A percentile compares a stretch with the other conserved stretches of the same genome.
Evolutionary conservation across 2,329 filamentous ascomycete genomes (phyloP).

Genomic region (Ploettnerulaceae sp.): DNA sequence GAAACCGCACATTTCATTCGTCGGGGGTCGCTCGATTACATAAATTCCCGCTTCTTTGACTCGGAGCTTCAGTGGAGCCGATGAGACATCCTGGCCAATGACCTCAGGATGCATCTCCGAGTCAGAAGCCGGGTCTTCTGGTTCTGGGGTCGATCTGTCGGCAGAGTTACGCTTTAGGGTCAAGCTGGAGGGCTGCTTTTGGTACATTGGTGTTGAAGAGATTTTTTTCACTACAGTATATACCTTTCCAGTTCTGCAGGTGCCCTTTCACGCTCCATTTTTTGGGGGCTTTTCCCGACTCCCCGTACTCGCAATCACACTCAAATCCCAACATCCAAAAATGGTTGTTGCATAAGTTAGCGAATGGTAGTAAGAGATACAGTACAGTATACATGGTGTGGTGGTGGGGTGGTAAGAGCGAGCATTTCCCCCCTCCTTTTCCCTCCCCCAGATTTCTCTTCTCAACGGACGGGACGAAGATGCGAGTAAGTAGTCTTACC

Average conservation of each 20-base stretch:
- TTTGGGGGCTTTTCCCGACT: too few relatives aligned
- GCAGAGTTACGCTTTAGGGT: background rate
- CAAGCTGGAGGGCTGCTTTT: background rate
- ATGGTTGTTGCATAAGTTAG: too few relatives aligned
- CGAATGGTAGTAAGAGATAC: too few relatives aligned
- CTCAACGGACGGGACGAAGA: background rate
- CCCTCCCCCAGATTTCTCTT: background rate
- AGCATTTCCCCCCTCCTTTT: background rate
- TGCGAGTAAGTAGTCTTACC: too few relatives aligned
- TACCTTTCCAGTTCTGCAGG: too few relatives aligned
- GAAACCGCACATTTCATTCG: background rate
- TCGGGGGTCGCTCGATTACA: too few relatives aligned
- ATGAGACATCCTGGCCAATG: slow-evolving; percentile 3
- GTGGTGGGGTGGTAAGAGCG: background rate
- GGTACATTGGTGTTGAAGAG: too few relatives aligned
- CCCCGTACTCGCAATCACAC: too few relatives aligned
- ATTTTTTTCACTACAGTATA: too few relatives aligned
- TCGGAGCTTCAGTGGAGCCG: background rate
- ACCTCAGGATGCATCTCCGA: background rate
- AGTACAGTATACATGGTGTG: background rate
- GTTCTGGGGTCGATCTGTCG: background rate
- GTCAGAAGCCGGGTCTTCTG: background rate
- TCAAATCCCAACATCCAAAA: too few relatives aligned
- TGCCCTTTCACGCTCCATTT: too few relatives aligned
- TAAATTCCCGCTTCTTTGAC: background rate